Evolutionary conservation across 345 rosid species (phyloP), one percentile per base, ranked within the genome.

Genomic region (Lumnitzera racemosa): DNA sequence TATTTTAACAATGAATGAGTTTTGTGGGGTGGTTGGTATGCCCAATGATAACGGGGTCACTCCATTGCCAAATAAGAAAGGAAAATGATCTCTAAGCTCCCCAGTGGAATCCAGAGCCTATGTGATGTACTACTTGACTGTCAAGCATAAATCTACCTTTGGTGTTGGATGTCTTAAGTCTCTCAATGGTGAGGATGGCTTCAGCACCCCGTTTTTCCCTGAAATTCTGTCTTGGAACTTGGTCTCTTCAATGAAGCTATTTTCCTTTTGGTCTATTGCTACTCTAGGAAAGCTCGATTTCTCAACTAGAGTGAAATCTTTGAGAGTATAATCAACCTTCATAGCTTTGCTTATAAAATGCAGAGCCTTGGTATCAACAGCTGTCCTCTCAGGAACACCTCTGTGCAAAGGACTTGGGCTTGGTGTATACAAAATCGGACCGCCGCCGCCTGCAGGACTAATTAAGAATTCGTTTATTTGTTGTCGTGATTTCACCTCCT

Each of bases 341-440:
- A 89, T 92, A 48, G 98, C 88, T 76, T 89, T 92, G 62, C 83
- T 89, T 47, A 92, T 89, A 71, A 92, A 92, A 72, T 87, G 96
- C 74, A 92, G 58, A 5, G 98, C 86, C 81, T 87, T 85, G 52
- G 98, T 83, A 53, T 78, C 95, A 65, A 89, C 87, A 27, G 76
- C 67, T 66, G 72, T 47, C 63, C 73, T 80, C 13, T 78, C 87
- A 4, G 73, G 81, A 15, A 36, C 67, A 52, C 49, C 62, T 63
- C 67, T 76, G 81, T 49, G 67, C 65, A 79, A 24, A 31, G 83
- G 83, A 71, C 63, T 78, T 46, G 62, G 79, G 57, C 56, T 53
- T 24, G 70, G 24, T 17, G 66, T 50, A 46, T 36, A 57, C 6
- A 58, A 59, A 20, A 71, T 16, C 27, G 47, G 49, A 11, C 49